Base-by-base conservation (phyloP, 345 rosid genomes). In the Chamaenerion angustifolium region DNA sequence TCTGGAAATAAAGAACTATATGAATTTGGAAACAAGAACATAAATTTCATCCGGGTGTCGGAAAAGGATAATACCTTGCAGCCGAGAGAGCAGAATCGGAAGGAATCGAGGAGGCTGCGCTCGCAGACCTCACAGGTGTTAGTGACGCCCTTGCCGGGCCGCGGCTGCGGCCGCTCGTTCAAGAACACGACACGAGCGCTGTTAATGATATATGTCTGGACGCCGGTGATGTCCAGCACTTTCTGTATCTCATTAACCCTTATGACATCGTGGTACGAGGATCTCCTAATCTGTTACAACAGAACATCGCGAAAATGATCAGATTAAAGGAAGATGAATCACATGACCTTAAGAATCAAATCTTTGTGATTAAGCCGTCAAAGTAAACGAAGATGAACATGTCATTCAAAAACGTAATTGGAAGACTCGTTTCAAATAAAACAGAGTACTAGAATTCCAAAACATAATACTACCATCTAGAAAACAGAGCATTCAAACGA, bases 181-280 rank as follows among this genome's bases (percentile, higher is more conserved):
- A 93, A 64, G 75, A 93, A 93, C 23, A 93, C 97, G 12, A 92
- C 88, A 62, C 81, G 80, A 3, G 98, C 98, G 59, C 98, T 92
- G 74, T 92, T 92, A 45, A 93, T 93, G 50, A 93, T 84, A 76
- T 93, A 93, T 10, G 97, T 93, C 60, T 93, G 97, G 19, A 93
- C 80, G n/a, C 90, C 92, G 8, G 80, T 56, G 40, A 93, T 85
- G 68, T 88, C 97, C 67, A 93, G 58, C 49, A 78, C 71, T 62
- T 83, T 93, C 71, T 85, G 92, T 45, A 93, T 82, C 71, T 93
- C 99, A 37, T 78, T 69, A 16, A 88, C 97, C 59, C 99, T 79
- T n/a, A 88, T 85, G 52, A 93, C 99, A 73, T 88, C 97, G 69
- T 93, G 99, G 78, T 93, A 93, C 0, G 97, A 93, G 1, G 99